Evolutionary conservation across 2,329 filamentous ascomycete genomes (phyloP), one percentile per base, ranked within the genome.

Genomic region (Trichoderma cornu-damae): DNA sequence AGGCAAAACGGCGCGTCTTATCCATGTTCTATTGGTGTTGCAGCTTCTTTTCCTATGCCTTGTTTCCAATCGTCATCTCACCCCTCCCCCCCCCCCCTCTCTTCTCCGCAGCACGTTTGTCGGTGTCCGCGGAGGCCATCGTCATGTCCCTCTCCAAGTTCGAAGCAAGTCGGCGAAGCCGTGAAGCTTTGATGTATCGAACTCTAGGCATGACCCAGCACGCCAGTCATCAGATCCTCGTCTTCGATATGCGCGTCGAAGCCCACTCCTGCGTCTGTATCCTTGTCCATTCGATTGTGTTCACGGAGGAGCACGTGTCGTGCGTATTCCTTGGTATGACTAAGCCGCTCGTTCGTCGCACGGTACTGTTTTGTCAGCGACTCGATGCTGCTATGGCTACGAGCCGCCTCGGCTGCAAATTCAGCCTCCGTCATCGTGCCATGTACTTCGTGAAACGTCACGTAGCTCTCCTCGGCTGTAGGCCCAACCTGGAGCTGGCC

Each of bases 161-260:
- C 26, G 18, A 12, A 12, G 14, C 12, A 5, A n/a, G 14, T 32
- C 16, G 8, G 16, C 11, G 37, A 24, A 42, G 14, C 4, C 18
- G 18, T 30, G n/a, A n/a, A n/a, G n/a, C n/a, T n/a, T n/a, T n/a
- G n/a, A n/a, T n/a, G n/a, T n/a, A n/a, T n/a, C n/a, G n/a, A n/a
- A n/a, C n/a, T n/a, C 50, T 58, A 65, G 14, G 53, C 56, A 47
- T 63, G 61, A 28, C 63, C 61, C 53, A 69, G 38, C 16, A 74
- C 67, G 16, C 75, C 80, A 11, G 75, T 77, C 82, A 85, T 85
- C 22, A 85, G 67, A 61, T 85, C 82, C 66, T 85, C 82, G n/a
- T 85, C 81, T 55, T 83, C 80, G 35, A 82, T 71, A 49, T 76
- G 71, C 11, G 71, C 67, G 24, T 80, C 75, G 59, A 80, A 81